phyloP scores from a whole-genome alignment of 805 yeast species.

The Metschnikowia kunwiensis region DNA sequence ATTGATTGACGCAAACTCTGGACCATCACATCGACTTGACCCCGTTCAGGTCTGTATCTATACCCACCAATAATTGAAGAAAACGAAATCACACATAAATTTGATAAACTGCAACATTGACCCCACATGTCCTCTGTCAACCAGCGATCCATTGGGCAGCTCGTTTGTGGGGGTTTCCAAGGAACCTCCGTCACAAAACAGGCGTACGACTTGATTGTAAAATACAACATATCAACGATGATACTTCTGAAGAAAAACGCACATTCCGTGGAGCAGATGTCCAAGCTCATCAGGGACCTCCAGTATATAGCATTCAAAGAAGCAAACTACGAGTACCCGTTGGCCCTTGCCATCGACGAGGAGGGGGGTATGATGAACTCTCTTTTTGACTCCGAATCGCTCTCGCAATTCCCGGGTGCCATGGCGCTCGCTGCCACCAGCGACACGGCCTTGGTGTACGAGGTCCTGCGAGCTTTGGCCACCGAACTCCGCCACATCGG shows the following conservation, averaged over 20 bases:
- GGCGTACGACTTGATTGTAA: constrained; percentile 48
- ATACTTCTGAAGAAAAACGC: constrained; percentile 53
- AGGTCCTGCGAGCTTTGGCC: constrained; percentile 54
- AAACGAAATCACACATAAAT: too few relatives aligned
- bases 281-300: constrained; percentile 48
- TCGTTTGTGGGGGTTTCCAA: constrained; percentile 57
- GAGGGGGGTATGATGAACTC: constrained; percentile 65
- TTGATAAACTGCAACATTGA: too few relatives aligned
- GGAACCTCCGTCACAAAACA: constrained; percentile 53
- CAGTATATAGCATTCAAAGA: constrained; percentile 50
- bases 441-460: constrained; percentile 45
- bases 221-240: constrained; percentile 50
- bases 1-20: too few relatives aligned
- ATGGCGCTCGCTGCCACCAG: constrained; percentile 62
- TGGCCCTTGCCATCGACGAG: constrained; percentile 57
- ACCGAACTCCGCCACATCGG: constrained; percentile 53
- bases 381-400: constrained; percentile 47
- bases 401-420: constrained; percentile 62
- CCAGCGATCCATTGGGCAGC: constrained; percentile 40
- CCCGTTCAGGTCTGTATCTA: too few relatives aligned
- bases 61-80: too few relatives aligned
- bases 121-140: constrained; percentile 4
- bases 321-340: constrained; percentile 50
- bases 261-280: constrained; percentile 46
- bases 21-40: too few relatives aligned